Base-by-base conservation (phyloP, 1,284 basidiomycete species). In the Ganoderma lucidum region DNA sequence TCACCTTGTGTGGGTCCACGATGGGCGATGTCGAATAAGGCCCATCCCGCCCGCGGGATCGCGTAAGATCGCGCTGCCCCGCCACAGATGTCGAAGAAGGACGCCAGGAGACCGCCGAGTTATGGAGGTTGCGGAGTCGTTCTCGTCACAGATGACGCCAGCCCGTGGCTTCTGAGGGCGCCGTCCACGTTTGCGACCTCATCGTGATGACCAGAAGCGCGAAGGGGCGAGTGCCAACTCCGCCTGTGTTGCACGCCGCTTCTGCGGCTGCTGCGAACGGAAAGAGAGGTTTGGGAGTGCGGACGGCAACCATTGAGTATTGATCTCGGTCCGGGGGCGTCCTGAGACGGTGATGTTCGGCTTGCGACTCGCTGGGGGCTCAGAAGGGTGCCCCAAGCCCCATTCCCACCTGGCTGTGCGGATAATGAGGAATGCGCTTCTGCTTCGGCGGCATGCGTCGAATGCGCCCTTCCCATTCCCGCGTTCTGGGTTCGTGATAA, bases 51-150 rank as follows among this genome's bases (percentile, higher is more conserved):
- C 41, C 56, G 23, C 71, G 71, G 71, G 67, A 70, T 72, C 59
- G 62, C 71, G 69, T 72, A 70, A 72, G 71, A 70, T 72, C 42
- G 53, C 32, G 67, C 55, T 59, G 62, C 55, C 55, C 51, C 30
- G 65, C 58, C 55, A 42, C 59, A 62, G 37, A 58, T 44, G 45
- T 41, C 30, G 41, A 48, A n/a, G 41, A 35, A n/a, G 51, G 23
- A 64, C 56, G 35, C 56, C 56, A 65, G 56, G 45, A 55, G 9
- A 39, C 17, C 48, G 51, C n/a, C 37, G 51, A 45, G 19, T 45
- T 48, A 14, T 39, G 17, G 12, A 48, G 23, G 32, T 32, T 60
- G n/a, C 42, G 32, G 32, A 56, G 56, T 37, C 56, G 6, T 35
- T 35, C 55, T 56, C 55, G 8, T 53, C 23, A 48, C 28, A 56